Conservation (phyloP, 176 grass and related monocot genomes). For the Musa troglodytarum region DNA sequence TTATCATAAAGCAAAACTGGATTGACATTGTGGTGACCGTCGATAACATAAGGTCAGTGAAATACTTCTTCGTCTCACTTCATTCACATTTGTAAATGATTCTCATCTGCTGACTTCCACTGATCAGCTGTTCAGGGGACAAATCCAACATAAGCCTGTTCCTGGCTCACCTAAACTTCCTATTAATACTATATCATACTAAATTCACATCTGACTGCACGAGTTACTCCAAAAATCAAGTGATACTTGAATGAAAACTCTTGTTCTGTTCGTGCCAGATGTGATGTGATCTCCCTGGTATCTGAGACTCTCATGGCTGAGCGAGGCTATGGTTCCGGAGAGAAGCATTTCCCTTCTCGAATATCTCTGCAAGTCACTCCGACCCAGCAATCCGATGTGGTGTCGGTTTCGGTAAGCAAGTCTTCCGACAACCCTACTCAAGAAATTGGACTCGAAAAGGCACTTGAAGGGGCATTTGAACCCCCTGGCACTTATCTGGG, state of each 20-base stretch:
- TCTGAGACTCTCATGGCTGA: slow-evolving; percentile 75
- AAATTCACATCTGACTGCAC: too few species aligned
- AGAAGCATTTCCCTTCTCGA: slow-evolving; percentile 83
- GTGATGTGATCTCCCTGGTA: slow-evolving; percentile 52
- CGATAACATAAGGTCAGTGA: slow-evolving; percentile 80
- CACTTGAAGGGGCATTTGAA: slow-evolving; percentile 63
- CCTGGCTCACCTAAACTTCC: background rate
- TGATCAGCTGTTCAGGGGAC: too few species aligned
- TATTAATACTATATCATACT: background rate
- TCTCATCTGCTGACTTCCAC: background rate
- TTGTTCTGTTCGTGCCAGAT: slow-evolving; percentile 36
- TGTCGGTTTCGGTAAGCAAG: slow-evolving; percentile 64
- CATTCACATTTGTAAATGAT: background rate
- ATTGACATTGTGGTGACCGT: slow-evolving; percentile 74
- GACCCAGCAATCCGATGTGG: slow-evolving; percentile 60
- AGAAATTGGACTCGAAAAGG: slow-evolving; percentile 52
- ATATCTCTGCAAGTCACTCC: slow-evolving; percentile 85
- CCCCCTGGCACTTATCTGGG: slow-evolving; percentile 56
- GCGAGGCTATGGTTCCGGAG: slow-evolving; percentile 67
- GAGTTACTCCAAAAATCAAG: too few species aligned
- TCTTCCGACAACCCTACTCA: slow-evolving; percentile 70
- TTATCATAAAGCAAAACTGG: slow-evolving; percentile 43
- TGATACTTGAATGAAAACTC: background rate
- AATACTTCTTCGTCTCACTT: background rate
- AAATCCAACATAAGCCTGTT: background rate